A percentile compares a stretch with the other conserved stretches of the same genome.
Evolutionary conservation across 1,284 basidiomycete species (phyloP).

Genomic region (Puccinia novopanici): DNA sequence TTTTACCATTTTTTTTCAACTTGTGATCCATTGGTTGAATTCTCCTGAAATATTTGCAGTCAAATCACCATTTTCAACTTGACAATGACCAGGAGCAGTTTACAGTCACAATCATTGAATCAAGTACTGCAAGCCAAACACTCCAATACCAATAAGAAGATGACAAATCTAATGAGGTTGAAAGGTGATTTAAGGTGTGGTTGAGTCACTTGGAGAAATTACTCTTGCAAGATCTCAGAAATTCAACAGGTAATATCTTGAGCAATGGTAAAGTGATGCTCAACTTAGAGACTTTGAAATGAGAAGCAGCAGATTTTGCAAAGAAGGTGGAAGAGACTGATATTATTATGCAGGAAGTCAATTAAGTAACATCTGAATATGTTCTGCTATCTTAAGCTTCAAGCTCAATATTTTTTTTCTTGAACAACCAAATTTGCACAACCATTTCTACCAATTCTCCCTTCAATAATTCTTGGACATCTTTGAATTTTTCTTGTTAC

Average conservation of each 20-base stretch:
- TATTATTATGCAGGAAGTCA: conserved; percentile 91
- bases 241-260: conserved; percentile 92
- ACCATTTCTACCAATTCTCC: conserved; percentile 99
- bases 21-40: conserved; percentile 92
- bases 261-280: conserved; percentile 99
- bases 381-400: conserved; percentile 92
- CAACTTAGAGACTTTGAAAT: conserved; percentile 93
- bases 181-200: conserved; percentile 93
- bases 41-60: conserved; percentile 97
- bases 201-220: conserved; percentile 90
- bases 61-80: conserved; percentile 99
- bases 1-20: conserved; percentile 99
- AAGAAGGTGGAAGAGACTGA: conserved; percentile 97
- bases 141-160: conserved; percentile 92
- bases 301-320: conserved; percentile 94
- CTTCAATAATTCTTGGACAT: conserved; percentile 97
- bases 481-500: conserved; percentile 90
- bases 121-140: conserved; percentile 95
- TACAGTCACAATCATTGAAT: conserved; percentile 97
- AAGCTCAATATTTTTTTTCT: conserved; percentile 95
- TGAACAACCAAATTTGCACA: conserved; percentile 87
- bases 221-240: conserved; percentile 91
- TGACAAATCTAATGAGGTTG: conserved; percentile 97
- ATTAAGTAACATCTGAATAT: conserved; percentile 91
- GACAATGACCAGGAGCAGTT: conserved; percentile 96